These are phyloP conservation scores for Coniochaeta sp. DNA, from an alignment of 2,329 filamentous ascomycete species.

Conservation along the genomic window DNA sequence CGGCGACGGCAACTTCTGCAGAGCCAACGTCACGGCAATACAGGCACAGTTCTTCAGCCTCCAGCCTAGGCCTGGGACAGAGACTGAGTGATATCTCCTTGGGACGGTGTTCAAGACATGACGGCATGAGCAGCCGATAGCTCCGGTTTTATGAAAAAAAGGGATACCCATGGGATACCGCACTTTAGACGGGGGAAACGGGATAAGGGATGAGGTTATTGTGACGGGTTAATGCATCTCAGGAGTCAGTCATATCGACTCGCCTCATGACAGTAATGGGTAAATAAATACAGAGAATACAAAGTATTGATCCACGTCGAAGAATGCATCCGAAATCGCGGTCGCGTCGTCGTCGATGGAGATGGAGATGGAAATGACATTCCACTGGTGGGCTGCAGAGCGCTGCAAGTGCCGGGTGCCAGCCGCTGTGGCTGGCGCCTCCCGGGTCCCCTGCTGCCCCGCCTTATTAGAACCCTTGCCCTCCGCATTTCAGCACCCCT, in stretches of 20 bases:
- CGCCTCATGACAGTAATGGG: background rate
- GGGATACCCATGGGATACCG: background rate
- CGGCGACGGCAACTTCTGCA: slow-evolving; percentile 11
- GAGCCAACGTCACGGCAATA: slow-evolving; percentile 2
- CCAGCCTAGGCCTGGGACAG: slow-evolving; percentile 12
- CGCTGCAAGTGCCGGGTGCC: background rate
- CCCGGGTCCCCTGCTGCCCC: background rate
- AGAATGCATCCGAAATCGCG: background rate
- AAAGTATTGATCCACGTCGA: background rate
- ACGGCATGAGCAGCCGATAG: background rate
- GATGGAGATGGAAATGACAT: background rate
- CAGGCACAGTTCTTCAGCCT: slow-evolving; percentile 14
- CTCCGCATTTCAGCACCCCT: background rate
- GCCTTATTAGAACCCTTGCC: background rate
- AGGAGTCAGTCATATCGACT: background rate
- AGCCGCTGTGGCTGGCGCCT: background rate
- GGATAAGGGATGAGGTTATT: background rate
- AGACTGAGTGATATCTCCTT: background rate
- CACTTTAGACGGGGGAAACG: background rate
- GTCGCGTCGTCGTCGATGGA: background rate
- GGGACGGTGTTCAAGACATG: background rate
- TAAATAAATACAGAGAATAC: background rate
- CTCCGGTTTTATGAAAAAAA: background rate
- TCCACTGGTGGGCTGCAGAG: background rate
- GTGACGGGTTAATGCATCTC: background rate